Conservation (phyloP, 108 stramenopile species). For the Fistulifera pelliculosa region DNA sequence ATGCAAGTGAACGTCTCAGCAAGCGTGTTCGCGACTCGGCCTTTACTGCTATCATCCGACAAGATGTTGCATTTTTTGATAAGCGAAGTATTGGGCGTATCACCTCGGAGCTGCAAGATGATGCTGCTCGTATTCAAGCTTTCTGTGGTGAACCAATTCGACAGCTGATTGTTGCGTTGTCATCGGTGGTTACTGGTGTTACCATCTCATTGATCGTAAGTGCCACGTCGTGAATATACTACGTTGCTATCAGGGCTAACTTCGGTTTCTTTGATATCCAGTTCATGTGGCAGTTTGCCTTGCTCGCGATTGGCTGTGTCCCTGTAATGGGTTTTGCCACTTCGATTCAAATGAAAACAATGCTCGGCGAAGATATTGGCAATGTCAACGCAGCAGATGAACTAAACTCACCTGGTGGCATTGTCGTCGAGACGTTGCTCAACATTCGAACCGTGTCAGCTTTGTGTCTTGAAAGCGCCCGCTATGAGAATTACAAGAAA, state of each 20-base stretch:
- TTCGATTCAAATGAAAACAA: constrained; percentile 58
- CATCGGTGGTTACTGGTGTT: constrained; percentile 49
- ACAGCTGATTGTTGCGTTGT: constrained; percentile 37
- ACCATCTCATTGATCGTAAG: constrained; percentile 39
- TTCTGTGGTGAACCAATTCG: constrained; percentile 68
- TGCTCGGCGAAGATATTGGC: constrained; percentile 42
- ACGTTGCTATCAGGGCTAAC: too few relatives aligned
- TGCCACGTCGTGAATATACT: constrained; percentile 4
- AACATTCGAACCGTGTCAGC: constrained; percentile 75
- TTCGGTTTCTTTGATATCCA: background rate
- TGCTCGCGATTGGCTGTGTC: constrained; percentile 54
- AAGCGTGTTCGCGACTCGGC: constrained; percentile 52
- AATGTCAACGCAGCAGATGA: constrained; percentile 29
- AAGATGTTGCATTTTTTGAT: constrained; percentile 75
- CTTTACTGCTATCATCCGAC: constrained; percentile 52
- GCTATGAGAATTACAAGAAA: constrained; percentile 42
- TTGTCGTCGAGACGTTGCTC: constrained; percentile 59
- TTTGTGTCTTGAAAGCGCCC: constrained; percentile 43
- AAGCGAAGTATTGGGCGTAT: constrained; percentile 53
- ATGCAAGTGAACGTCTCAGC: constrained; percentile 60
- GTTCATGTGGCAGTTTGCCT: constrained; percentile 78
- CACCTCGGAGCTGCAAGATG: constrained; percentile 74
- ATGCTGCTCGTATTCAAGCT: constrained; percentile 59
- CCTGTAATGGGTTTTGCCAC: constrained; percentile 72
- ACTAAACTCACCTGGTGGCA: constrained; percentile 48